These are phyloP conservation scores for Lagerstroemia speciosa DNA, from an alignment of 345 rosid species.

Conservation along the genomic window DNA sequence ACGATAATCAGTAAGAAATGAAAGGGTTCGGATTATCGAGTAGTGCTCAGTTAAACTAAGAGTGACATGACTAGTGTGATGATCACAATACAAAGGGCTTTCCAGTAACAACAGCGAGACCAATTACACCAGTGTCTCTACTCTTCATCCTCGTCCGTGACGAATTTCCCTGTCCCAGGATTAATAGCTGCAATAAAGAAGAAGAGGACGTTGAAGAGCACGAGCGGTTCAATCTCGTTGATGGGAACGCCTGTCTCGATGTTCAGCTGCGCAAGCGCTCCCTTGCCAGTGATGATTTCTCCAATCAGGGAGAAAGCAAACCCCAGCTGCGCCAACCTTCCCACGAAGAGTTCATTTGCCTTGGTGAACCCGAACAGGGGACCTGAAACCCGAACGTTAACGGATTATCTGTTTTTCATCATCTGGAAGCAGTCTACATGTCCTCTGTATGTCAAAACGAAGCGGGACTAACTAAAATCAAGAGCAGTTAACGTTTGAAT, in stretches of 20 bases:
- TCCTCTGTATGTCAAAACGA: no score
- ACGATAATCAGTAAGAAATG: no score
- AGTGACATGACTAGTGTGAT: background rate
- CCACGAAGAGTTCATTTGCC: constrained; percentile 86
- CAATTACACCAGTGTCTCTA: background rate
- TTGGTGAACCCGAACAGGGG: constrained; percentile 97
- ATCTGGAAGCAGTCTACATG: no score
- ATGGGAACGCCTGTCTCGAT: constrained; percentile 92
- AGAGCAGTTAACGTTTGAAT: no score
- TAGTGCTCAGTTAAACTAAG: no score
- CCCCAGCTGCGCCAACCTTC: constrained; percentile 92
- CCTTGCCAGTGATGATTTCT: constrained; percentile 88
- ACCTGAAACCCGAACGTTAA: no score
- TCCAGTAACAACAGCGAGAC: background rate
- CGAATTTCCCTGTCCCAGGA: constrained; percentile 86
- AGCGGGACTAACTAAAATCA: no score
- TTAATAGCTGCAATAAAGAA: constrained; percentile 90
- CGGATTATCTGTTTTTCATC: no score
- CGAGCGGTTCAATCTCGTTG: constrained; percentile 82
- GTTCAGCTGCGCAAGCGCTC: constrained; percentile 95
- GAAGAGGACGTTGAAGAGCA: constrained; percentile 77
- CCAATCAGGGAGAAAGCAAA: constrained; percentile 93
- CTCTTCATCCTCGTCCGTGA: constrained; percentile 61
- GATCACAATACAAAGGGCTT: background rate
- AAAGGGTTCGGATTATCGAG: no score